phyloP scores from a whole-genome alignment of 2,329 filamentous ascomycete genomes.

The Xylariaceae sp. region DNA sequence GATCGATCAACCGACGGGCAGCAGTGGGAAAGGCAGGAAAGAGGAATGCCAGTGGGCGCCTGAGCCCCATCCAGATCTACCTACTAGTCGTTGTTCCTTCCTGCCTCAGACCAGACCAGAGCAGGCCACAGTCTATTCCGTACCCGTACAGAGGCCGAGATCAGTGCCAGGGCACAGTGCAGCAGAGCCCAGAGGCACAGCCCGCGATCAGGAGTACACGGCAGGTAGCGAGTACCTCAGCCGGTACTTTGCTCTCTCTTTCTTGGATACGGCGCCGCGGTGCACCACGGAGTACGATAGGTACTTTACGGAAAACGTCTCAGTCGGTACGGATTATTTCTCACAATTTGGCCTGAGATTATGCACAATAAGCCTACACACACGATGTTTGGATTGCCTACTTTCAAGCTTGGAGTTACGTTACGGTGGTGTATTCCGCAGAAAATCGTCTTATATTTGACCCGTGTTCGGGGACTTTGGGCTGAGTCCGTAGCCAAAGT shows the following conservation, averaged over 20 bases:
- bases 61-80: background rate
- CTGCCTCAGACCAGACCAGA: background rate
- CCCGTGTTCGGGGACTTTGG: too few relatives aligned
- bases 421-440: too few relatives aligned
- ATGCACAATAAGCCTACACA: background rate
- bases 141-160: background rate
- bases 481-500: too few relatives aligned
- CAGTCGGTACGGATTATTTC: too few relatives aligned
- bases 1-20: background rate
- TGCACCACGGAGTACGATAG: background rate
- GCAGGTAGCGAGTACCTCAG: background rate
- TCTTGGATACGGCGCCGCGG: too few relatives aligned
- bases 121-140: too few relatives aligned
- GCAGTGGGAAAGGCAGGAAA: background rate
- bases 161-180: background rate
- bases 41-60: background rate
- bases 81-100: background rate
- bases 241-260: background rate
- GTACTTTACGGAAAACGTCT: too few relatives aligned
- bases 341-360: background rate
- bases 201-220: background rate
- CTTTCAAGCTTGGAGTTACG: too few relatives aligned
- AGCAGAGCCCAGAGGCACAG: background rate
- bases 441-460: too few relatives aligned
- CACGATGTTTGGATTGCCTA: background rate